Base-by-base conservation (phyloP, 2,329 filamentous ascomycete species). In the Scopulariopsis brevicaulis region DNA sequence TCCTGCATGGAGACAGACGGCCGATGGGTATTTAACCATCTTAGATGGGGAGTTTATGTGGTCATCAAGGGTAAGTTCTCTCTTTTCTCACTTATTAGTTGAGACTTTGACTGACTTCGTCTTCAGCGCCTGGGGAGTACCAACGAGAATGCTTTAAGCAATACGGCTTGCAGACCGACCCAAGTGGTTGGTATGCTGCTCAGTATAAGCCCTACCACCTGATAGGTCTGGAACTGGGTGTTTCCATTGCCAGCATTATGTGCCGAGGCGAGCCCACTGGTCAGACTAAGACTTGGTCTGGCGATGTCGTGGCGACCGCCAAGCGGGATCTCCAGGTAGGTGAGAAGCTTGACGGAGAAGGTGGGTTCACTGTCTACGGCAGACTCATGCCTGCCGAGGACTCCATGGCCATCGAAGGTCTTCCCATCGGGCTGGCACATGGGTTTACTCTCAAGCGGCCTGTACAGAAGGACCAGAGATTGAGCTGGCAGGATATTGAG, bases 341-440 rank as follows among this genome's bases (percentile, higher is more conserved):
- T 48, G 75, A 76, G 65, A 73, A 70, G 64, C 67, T 76, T 0
- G 74, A 76, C 59, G 73, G 72, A 2, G 73, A 75, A 61, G 74
- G 73, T 18, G 74, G 74, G 2, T 77, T 71, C 63, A 74, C 72
- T 61, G 74, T 74, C 11, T 75, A 74, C 60, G 74, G 74, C 8
- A 73, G 70, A 59, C 64, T 77, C 10, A 72, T 73, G 69, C 69
- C 69, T 2, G 72, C 73, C 0, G 64, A 67, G 54, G 66, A 68
- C 24, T 75, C 72, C 5, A 40, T 40, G 2, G 64, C 63, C 8
- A 74, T 74, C 56, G 67, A 71, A 59, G 70, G 70, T n/a, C 60
- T 77, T 56, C 71, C 71, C 2, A 75, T 76, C 54, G 71, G 73
- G 0, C 63, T 77, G 15, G 74, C 73, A 1, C 73, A 74, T 60